Conservation (phyloP, 108 stramenopile species). For the Seminavis robusta region DNA sequence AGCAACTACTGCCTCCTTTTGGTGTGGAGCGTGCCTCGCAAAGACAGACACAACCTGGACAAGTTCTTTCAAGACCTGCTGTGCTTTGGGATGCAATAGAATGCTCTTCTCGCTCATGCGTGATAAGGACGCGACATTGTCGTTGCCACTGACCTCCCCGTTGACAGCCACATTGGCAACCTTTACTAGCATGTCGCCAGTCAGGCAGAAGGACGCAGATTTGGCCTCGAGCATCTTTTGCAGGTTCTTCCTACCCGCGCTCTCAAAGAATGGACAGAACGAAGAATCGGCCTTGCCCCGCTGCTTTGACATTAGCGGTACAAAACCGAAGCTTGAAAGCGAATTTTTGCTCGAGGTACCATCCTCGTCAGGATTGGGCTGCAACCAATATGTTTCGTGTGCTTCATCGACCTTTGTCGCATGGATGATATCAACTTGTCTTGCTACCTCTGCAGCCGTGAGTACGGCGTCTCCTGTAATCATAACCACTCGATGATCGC, state of each 20-base stretch:
- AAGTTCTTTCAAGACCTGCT: conserved; percentile 44
- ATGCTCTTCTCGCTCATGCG: conserved; percentile 34
- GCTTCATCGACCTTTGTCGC: background rate
- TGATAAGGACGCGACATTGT: background rate
- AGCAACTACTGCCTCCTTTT: conserved; percentile 93
- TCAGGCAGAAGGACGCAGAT: conserved; percentile 52
- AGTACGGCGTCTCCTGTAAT: conserved; percentile 96
- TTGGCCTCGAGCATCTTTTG: conserved; percentile 1
- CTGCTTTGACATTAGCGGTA: conserved; percentile 8
- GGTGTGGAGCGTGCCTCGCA: conserved; percentile 92
- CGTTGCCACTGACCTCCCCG: background rate
- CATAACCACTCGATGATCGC: conserved; percentile 79
- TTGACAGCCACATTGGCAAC: conserved; percentile 38
- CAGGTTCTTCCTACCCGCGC: background rate
- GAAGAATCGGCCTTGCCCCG: conserved; percentile 3
- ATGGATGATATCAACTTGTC: conserved; percentile 77
- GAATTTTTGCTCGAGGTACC: background rate
- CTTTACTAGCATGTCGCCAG: conserved; percentile 52
- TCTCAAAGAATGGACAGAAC: conserved; percentile 13
- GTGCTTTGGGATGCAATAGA: conserved; percentile 61
- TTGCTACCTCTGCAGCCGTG: conserved; percentile 93
- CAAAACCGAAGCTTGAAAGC: conserved; percentile 9
- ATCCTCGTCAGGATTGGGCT: background rate
- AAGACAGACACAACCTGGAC: conserved; percentile 87
- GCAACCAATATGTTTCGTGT: background rate